Conservation (phyloP, 1,284 basidiomycete species). For the Caloboletus inedulis region DNA sequence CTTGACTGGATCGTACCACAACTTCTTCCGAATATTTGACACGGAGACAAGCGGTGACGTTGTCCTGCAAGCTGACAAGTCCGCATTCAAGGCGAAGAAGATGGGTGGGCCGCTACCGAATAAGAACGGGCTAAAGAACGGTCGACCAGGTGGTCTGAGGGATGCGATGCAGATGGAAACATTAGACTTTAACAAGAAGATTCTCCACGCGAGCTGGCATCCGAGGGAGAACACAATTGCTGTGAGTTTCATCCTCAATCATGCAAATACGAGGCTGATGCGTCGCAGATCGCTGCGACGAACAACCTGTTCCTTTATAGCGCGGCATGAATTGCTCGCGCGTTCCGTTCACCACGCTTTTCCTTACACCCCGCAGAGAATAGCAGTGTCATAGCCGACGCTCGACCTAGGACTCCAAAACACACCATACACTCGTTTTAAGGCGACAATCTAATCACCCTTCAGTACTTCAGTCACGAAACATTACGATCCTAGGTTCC, state of each 20-base stretch:
- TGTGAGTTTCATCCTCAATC: slow-evolving; percentile 46
- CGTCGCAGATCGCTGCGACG: slow-evolving; percentile 80
- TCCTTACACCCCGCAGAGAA: slow-evolving; percentile 12
- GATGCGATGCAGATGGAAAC: slow-evolving; percentile 89
- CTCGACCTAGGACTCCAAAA: slow-evolving; percentile 11
- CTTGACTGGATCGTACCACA: slow-evolving; percentile 97
- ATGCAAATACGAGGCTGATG: slow-evolving; percentile 8
- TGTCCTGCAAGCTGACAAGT: slow-evolving; percentile 98
- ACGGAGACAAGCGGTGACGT: slow-evolving; percentile 87
- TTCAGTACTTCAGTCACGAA: slow-evolving; percentile 27
- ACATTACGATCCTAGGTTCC: slow-evolving; percentile 18
- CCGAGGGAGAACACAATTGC: slow-evolving; percentile 97
- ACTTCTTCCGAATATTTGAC: slow-evolving; percentile 99
- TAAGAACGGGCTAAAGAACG: slow-evolving; percentile 70
- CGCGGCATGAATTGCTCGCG: slow-evolving; percentile 55
- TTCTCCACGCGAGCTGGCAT: slow-evolving; percentile 96
- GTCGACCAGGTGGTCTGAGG: slow-evolving; percentile 65
- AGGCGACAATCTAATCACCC: slow-evolving; percentile 30
- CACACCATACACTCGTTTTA: slow-evolving; percentile 24
- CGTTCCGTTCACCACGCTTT: background rate
- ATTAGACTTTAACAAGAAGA: slow-evolving; percentile 99
- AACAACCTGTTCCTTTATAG: slow-evolving; percentile 92
- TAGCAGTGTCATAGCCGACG: slow-evolving; percentile 7
- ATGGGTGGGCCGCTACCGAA: slow-evolving; percentile 78
- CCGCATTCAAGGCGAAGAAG: slow-evolving; percentile 99